Evolutionary conservation across 2,329 filamentous ascomycete species (phyloP).

Genomic region (Aspergillus sergii): DNA sequence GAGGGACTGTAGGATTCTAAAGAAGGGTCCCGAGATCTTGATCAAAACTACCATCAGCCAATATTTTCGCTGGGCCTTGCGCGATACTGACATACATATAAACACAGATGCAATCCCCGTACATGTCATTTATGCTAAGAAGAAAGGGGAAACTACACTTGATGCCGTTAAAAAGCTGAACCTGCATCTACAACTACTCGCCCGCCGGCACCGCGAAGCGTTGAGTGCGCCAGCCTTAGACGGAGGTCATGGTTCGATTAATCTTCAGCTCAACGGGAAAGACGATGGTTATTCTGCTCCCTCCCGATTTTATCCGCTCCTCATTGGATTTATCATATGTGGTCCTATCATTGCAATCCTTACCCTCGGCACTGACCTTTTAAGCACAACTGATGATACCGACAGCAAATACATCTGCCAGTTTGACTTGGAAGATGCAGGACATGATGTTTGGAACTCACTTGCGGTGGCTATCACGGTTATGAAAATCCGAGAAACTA

Average conservation of each 20-base stretch:
- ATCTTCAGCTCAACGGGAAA: not conserved
- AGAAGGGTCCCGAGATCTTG: constrained; percentile 36
- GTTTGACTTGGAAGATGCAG: constrained; percentile 56
- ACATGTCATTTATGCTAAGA: constrained; percentile 49
- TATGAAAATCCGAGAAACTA: constrained; percentile 55
- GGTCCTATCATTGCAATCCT: constrained; percentile 57
- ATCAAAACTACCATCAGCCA: constrained; percentile 46
- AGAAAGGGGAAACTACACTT: constrained; percentile 41
- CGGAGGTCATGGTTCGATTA: not conserved
- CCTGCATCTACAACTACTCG: constrained; percentile 47
- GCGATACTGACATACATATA: constrained; percentile 49
- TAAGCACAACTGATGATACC: constrained; percentile 18
- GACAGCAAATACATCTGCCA: constrained; percentile 47
- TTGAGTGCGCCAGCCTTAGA: constrained; percentile 9
- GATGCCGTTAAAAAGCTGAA: constrained; percentile 48
- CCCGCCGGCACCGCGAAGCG: constrained; percentile 44
- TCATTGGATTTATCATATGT: constrained; percentile 58
- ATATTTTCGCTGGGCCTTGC: constrained; percentile 58
- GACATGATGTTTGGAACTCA: constrained; percentile 63
- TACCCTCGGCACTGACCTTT: constrained; percentile 50
- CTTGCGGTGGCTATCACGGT: constrained; percentile 60
- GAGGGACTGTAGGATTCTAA: constrained; percentile 51
- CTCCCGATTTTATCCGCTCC: constrained; percentile 44
- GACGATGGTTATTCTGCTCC: constrained; percentile 15
- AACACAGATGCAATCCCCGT: constrained; percentile 43